These are phyloP conservation scores for Gracilaria domingensis DNA, from an alignment of 23 red algal genomes.

Conservation along the genomic window DNA sequence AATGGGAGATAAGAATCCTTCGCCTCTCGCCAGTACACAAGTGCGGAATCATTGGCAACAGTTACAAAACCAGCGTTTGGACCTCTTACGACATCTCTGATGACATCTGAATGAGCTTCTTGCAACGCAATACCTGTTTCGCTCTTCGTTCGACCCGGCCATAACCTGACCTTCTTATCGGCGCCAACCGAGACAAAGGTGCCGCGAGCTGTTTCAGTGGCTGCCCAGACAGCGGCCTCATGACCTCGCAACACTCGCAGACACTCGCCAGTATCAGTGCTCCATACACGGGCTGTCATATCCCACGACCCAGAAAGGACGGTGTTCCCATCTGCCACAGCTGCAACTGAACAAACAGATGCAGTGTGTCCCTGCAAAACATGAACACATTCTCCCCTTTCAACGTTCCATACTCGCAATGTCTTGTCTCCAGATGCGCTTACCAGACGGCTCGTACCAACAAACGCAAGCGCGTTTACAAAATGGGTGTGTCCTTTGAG, in stretches of 20 bases:
- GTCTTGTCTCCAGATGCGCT: slow-evolving; percentile 79
- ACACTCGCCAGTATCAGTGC: slow-evolving; percentile 38
- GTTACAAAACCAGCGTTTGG: slow-evolving; percentile 66
- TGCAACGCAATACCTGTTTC: slow-evolving; percentile 38
- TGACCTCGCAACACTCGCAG: slow-evolving; percentile 65
- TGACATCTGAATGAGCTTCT: slow-evolving; percentile 73
- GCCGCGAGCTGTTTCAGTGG: slow-evolving; percentile 44
- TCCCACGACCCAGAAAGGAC: slow-evolving; percentile 60
- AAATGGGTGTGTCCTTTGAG: slow-evolving; percentile 70
- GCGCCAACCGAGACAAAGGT: slow-evolving; percentile 69
- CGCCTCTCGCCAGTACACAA: slow-evolving; percentile 55
- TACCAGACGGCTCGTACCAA: slow-evolving; percentile 20
- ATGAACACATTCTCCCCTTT: slow-evolving; percentile 38
- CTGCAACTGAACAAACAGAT: slow-evolving; percentile 54
- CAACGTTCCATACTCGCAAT: slow-evolving; percentile 77
- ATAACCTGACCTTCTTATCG: slow-evolving; percentile 74
- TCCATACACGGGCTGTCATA: slow-evolving; percentile 57
- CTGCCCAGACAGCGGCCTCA: slow-evolving; percentile 83
- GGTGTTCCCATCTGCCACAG: not conserved
- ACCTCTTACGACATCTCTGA: slow-evolving; percentile 68
- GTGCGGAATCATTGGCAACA: slow-evolving; percentile 75
- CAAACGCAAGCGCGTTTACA: slow-evolving; percentile 74
- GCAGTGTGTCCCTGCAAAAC: slow-evolving; percentile 51
- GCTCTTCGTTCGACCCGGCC: slow-evolving; percentile 50
- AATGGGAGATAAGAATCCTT: slow-evolving; percentile 8